Conservation (phyloP, 768 basidiomycete species). For the Agaricus bisporus region DNA sequence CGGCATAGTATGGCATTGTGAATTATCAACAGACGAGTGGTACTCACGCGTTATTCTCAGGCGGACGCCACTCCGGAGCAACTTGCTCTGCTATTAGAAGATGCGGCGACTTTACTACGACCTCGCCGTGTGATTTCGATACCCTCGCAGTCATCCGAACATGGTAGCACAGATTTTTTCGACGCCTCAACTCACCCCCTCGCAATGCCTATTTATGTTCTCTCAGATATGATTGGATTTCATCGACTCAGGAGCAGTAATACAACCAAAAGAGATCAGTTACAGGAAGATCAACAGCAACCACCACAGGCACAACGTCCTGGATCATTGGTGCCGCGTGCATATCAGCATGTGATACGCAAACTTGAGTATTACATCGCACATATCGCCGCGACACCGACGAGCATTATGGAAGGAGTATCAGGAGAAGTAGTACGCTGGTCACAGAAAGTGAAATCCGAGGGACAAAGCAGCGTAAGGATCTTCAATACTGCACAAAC, state of each 20-base stretch:
- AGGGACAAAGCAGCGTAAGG: background rate
- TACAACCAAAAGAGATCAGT: background rate
- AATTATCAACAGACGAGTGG: background rate
- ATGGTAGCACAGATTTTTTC: constrained; percentile 7
- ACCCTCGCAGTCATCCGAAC: constrained; percentile 8
- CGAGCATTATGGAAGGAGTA: constrained; percentile 31
- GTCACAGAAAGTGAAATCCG: constrained; percentile 19
- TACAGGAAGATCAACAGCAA: background rate
- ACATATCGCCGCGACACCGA: constrained; percentile 46
- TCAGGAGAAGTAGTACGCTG: constrained; percentile 32
- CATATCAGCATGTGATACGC: constrained; percentile 36
- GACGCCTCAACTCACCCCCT: constrained; percentile 32
- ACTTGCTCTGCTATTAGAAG: constrained; percentile 49
- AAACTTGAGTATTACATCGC: constrained; percentile 72
- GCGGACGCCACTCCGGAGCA: constrained; percentile 31
- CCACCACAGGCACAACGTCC: constrained; percentile 6
- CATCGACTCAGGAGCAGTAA: constrained; percentile 20
- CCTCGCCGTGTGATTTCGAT: constrained; percentile 32
- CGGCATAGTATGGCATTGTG: constrained; percentile 34
- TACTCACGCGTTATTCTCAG: constrained; percentile 17
- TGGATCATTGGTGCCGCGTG: background rate
- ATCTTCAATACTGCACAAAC: background rate
- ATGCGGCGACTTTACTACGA: constrained; percentile 46
- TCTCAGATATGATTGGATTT: constrained; percentile 49
- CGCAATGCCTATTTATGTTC: constrained; percentile 33